Evolutionary conservation across 108 stramenopile species (phyloP), one percentile per base, ranked within the genome.

Genomic region (Ochromonas danica): DNA sequence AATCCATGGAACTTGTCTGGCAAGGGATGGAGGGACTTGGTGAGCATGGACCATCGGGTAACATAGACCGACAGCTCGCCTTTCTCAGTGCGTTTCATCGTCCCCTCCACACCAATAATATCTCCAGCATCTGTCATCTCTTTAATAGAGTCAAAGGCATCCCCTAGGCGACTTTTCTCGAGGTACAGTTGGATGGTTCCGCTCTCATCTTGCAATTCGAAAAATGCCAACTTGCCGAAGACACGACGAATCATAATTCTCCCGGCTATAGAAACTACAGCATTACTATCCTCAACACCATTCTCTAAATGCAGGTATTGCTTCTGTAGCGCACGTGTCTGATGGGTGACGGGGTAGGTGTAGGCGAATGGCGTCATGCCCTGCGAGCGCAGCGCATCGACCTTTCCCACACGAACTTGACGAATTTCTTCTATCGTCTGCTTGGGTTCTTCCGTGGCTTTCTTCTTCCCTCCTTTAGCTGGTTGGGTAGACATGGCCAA

Each of bases 1-100:
- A 98, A 85, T 6, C 97, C 97, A 80, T 95, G 93, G 85, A 84
- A 96, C 87, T 96, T 96, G 81, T 98, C 97, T 1, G 97, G 97
- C 43, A 98, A 87, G 38, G 95, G 97, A 43, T 93, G 71, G 28
- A 94, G 85, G 1, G 94, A 83, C 88, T 98, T 98, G 72, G 95
- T 95, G 63, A 98, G 90, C 94, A 98, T 95, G 33, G 89, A 89
- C 95, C 95, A 98, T 87, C 91, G 91, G 39, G 79, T 89, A 61
- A 90, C 94, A 86, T 94, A 93, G n/a, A 98, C 90, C 0, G 91
- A 94, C 43, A 96, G 82, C 88, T 96, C 97, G 57, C 95, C 95
- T 88, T 96, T 96, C 79, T 98, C 95, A 0, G 97, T 98, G 38
- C 94, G 88, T 61, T 94, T 91, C 1, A 96, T 89, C 25, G 92